Evolutionary conservation across 129 eudicot species (phyloP), one percentile per base, ranked within the genome.

Genomic region (Arctium minus): DNA sequence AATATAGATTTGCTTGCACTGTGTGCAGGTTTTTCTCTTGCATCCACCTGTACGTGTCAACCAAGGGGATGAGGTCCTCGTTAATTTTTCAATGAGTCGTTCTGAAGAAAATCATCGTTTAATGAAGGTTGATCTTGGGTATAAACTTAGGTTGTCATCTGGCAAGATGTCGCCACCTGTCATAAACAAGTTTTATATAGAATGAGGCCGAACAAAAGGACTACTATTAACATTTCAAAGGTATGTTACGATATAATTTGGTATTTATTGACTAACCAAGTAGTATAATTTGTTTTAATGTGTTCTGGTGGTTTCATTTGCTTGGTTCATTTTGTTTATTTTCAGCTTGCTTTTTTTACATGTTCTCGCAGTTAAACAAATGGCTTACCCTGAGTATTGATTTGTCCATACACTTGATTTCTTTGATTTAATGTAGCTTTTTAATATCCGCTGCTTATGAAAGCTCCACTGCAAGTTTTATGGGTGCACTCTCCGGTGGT

Each of bases 21-120:
- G 15, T 72, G 29, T 40, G 72, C 82, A 86, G 89, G 89, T 86
- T n/a, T 86, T 86, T 44, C 90, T 92, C 60, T 77, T 92, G 77
- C 88, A 96, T 81, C 94, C 94, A 37, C 86, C 96, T 72, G 75
- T 42, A 0, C 79, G 74, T 36, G 93, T 86, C 78, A 76, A 65
- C 42, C 71, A 81, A 36, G 91, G 89, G 60, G 95, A 96, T 15
- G 82, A 76, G 53, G 15, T 96, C 68, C 77, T 18, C 18, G 67
- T 90, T 39, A 50, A 91, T 15, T 90, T 93, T 53, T 80, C 91
- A 35, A 96, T 96, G 99, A 84, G 13, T 37, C 99, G 99, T 32
- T 89, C 96, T 6, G 87, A 90, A 83, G 98, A 92, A 68, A 96
- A 93, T 77, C 99, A 96, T 82, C 92, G 99, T 79, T 84, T 96